Base-by-base conservation (phyloP, 1,284 basidiomycete genomes). In the Cystobasidium pallidum region DNA sequence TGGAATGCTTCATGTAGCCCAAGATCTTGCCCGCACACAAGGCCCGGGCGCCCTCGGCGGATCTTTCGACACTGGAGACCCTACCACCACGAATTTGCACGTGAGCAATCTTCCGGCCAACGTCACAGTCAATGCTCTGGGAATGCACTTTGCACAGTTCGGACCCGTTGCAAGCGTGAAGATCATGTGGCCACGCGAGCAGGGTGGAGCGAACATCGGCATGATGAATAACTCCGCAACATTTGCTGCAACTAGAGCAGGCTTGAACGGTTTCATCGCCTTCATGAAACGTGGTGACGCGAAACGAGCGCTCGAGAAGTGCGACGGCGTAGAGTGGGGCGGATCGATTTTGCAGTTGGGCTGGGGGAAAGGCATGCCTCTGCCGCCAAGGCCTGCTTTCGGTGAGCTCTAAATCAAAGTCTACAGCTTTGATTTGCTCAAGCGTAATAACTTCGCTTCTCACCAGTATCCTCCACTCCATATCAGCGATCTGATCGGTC, bases 301-400 rank as follows among this genome's bases (percentile, higher is more conserved):
- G 1, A 94, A 98, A 79, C 83, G 81, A 43, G 94, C 94, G 1
- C 84, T 95, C 21, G 87, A 88, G 26, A 89, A 94, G 78, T 86
- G 91, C 62, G 94, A 98, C 77, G 94, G 94, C 0, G 88, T 88
- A 73, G 90, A 93, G 61, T 98, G 94, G 94, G 91, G 90, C 71
- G 94, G 92, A 0, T 89, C 85, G 45, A 80, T 91, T 28, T 82
- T 99, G 21, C 86, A 91, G 30, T 89, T 94, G 17, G 91, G 92
- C 21, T 99, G 95, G 94, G 94, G 94, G 77, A 98, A 97, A 81
- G 89, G 92, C 1, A 91, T 98, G 19, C 89, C 92, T 7, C 83
- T 95, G 64, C 92, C 91, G 17, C 82, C 85, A 0, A 88, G 88
- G 78, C 85, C 94, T 0, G 83, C 90, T 76, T 96, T 91, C 82